Evolutionary conservation across 768 basidiomycete species (phyloP).

Genomic region (Termitomyces eurrhizus): DNA sequence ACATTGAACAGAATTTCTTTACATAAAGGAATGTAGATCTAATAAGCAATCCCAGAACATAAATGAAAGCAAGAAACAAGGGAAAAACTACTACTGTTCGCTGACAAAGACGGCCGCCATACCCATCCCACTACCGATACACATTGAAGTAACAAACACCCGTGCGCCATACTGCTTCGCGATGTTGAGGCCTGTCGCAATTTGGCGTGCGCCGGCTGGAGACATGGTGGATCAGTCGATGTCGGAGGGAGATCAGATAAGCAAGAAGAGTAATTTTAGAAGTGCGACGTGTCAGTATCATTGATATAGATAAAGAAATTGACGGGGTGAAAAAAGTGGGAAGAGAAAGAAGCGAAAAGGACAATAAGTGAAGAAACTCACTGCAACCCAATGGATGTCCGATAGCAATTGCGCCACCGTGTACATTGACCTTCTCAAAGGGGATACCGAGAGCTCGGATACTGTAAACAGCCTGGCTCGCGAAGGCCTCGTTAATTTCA

Average conservation of each 20-base stretch:
- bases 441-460: conserved; percentile 68
- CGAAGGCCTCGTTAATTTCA: conserved; percentile 93
- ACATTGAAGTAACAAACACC: conserved; percentile 89
- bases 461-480: conserved; percentile 74
- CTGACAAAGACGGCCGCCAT: conserved; percentile 86
- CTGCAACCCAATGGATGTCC: conserved; percentile 88
- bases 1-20: no score
- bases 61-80: background rate
- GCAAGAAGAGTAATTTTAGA: no score
- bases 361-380: conserved; percentile 31
- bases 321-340: no score
- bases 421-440: conserved; percentile 76
- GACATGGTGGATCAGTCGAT: no score
- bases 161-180: conserved; percentile 73
- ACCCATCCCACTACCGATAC: conserved; percentile 87
- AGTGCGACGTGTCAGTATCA: no score
- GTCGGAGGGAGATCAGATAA: no score
- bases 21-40: background rate
- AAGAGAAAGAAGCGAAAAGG: no score
- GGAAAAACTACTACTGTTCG: conserved; percentile 52
- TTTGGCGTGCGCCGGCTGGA: conserved; percentile 77
- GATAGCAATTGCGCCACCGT: conserved; percentile 87
- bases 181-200: conserved; percentile 80
- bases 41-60: background rate
- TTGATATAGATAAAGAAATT: no score